Evolutionary conservation across 305 asterid genomes (phyloP).

Genomic region (Rubia peregrina): DNA sequence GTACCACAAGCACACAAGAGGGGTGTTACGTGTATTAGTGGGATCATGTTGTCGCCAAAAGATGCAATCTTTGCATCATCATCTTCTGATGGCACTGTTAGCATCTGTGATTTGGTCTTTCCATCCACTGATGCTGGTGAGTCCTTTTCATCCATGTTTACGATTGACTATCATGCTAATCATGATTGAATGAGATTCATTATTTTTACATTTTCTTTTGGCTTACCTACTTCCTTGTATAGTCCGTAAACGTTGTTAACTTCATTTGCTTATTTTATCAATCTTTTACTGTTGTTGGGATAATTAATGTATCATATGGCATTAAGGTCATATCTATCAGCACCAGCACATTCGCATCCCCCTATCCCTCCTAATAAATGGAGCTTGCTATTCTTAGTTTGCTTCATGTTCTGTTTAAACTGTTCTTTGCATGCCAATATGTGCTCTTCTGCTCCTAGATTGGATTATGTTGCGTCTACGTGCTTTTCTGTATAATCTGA

Average conservation of each 20-base stretch:
- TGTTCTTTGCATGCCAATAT: background rate
- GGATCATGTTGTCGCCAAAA: slow-evolving; percentile 49
- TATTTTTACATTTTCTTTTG: background rate
- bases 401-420: background rate
- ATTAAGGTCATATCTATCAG: background rate
- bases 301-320: background rate
- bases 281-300: background rate
- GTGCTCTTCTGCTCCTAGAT: background rate
- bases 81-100: slow-evolving; percentile 76
- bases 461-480: background rate
- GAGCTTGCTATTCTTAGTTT: background rate
- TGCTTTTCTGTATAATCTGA: slow-evolving; percentile 1
- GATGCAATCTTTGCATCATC: slow-evolving; percentile 75
- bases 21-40: slow-evolving; percentile 84
- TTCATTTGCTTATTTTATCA: background rate
- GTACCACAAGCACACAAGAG: slow-evolving; percentile 70
- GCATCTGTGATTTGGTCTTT: slow-evolving; percentile 60
- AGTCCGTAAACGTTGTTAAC: background rate
- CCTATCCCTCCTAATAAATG: background rate
- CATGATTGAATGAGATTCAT: background rate
- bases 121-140: slow-evolving; percentile 56
- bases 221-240: background rate
- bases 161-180: slow-evolving; percentile 6
- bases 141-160: slow-evolving; percentile 15
- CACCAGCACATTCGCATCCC: background rate